Percentiles rank a stretch among this genome's conserved stretches.
Evolutionary conservation across 345 rosid genomes (phyloP).

Genomic region (Durio zibethinus): DNA sequence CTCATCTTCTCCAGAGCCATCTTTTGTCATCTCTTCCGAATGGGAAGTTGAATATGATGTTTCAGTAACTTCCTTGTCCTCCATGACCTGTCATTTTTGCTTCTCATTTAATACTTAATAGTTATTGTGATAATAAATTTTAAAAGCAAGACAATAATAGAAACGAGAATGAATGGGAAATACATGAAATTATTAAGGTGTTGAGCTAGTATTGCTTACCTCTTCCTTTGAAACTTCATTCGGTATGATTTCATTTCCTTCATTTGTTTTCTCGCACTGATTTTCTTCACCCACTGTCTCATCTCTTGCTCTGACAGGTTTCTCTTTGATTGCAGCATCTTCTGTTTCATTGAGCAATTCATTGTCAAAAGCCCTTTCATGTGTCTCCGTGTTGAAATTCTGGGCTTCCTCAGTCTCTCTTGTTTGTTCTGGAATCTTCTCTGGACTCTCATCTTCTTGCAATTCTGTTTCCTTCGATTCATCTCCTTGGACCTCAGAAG

Average conservation of each 20-base stretch:
- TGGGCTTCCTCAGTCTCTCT: conserved; percentile 4
- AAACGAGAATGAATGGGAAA: background rate
- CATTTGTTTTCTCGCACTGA: conserved; percentile 16
- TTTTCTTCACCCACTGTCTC: conserved; percentile 17
- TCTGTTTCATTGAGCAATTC: conserved; percentile 16
- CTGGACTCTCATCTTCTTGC: background rate
- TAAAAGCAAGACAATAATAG: background rate
- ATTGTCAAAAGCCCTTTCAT: conserved; percentile 13
- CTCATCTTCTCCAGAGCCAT: conserved; percentile 20
- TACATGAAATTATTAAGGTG: background rate
- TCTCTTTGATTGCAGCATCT: conserved; percentile 19
- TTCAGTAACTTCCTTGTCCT: conserved; percentile 20
- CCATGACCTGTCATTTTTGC: conserved; percentile 32
- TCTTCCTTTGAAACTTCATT: conserved; percentile 32
- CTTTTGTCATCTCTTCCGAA: conserved; percentile 21
- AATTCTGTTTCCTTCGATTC: conserved; percentile 4
- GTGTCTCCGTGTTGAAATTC: conserved; percentile 8
- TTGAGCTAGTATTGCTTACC: conserved; percentile 17
- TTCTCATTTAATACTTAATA: too few species aligned
- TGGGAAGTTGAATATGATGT: conserved; percentile 7
- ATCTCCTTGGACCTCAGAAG: conserved; percentile 12
- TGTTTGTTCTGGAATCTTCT: conserved; percentile 9
- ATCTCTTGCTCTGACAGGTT: conserved; percentile 11
- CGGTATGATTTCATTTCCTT: conserved; percentile 22
- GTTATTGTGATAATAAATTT: background rate